Conservation (phyloP, 1,139 yeast genomes). For the Debaryomyces subglobosus region DNA sequence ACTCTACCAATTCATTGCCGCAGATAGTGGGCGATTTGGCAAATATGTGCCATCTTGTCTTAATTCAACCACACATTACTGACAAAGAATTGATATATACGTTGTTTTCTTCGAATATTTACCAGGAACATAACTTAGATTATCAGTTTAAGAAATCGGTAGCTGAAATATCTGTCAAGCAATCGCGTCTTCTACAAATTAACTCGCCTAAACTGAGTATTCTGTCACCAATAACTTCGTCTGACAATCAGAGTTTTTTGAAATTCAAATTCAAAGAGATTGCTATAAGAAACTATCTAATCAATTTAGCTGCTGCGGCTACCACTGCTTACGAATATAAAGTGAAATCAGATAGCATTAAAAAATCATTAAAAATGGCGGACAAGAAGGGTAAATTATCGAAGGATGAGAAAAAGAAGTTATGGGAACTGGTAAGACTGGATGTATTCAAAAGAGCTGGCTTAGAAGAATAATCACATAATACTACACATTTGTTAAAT, state of each 20-base stretch:
- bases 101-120: conserved; percentile 45
- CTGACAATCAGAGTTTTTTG: conserved; percentile 34
- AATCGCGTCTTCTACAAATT: conserved; percentile 48
- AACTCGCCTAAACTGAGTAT: conserved; percentile 29
- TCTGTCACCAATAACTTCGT: conserved; percentile 31
- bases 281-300: conserved; percentile 52
- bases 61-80: conserved; percentile 45
- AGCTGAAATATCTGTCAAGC: conserved; percentile 55
- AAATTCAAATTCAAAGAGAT: conserved; percentile 47
- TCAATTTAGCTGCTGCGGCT: conserved; percentile 58
- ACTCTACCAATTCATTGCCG: conserved; percentile 39
- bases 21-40: conserved; percentile 51
- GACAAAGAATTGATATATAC: conserved; percentile 49
- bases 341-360: conserved; percentile 37
- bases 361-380: conserved; percentile 26
- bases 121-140: conserved; percentile 53
- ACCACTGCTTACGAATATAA: conserved; percentile 57
- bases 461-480: conserved; percentile 28
- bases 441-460: conserved; percentile 54
- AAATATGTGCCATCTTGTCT: conserved; percentile 40
- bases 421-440: conserved; percentile 56
- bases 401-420: conserved; percentile 44
- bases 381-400: conserved; percentile 37
- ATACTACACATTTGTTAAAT: neutral
- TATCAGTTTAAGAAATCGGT: conserved; percentile 48